Base-by-base conservation (phyloP, 768 basidiomycete genomes). In the Hygrocybe punicea region DNA sequence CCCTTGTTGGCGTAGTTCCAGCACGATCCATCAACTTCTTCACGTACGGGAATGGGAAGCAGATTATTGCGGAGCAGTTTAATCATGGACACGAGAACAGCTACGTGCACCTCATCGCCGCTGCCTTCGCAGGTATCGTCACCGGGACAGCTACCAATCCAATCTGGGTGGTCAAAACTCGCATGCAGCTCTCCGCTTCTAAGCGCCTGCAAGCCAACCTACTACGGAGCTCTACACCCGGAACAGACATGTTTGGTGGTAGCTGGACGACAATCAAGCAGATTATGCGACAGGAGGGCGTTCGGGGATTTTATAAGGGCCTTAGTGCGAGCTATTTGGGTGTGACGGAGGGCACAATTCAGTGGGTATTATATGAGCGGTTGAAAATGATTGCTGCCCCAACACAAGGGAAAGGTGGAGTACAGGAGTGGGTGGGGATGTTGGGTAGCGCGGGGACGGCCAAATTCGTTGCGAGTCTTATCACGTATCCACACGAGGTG, bases 81-180 rank as follows among this genome's bases (percentile, higher is more conserved):
- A 89, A 95, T 70, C 63, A 86, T 60, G 81, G 93, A 23, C 64
- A 83, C 59, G 93, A 98, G 71, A 95, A 91, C 71, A 78, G 89
- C 0, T 84, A 80, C 60, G 87, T 99, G 0, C 95, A 98, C 69
- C 84, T 98, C 21, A 59, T 77, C 1, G 90, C 96, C 0, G 97
- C 95, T 1, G 89, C 91, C 0, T 67, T 85, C 9, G 96, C 96
- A 1, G 95, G 96, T 1, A 76, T 98, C 61, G 77, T 79, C 33
- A 99, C 97, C 0, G 84, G 94, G 4, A 87, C 92, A 0, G 92
- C 85, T 10, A 98, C 97, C 19, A 99, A 99, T 70, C 97, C 97
- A 0, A 96, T 99, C 23, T 99, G 97, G 97, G 97, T 99, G 47
- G 93, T 99, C 59, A 99, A 98, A 72, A 99, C 97, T 44, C 86